Evolutionary conservation across 2,329 filamentous ascomycete genomes (phyloP), one percentile per base, ranked within the genome.

Genomic region (Cercospora beticola): DNA sequence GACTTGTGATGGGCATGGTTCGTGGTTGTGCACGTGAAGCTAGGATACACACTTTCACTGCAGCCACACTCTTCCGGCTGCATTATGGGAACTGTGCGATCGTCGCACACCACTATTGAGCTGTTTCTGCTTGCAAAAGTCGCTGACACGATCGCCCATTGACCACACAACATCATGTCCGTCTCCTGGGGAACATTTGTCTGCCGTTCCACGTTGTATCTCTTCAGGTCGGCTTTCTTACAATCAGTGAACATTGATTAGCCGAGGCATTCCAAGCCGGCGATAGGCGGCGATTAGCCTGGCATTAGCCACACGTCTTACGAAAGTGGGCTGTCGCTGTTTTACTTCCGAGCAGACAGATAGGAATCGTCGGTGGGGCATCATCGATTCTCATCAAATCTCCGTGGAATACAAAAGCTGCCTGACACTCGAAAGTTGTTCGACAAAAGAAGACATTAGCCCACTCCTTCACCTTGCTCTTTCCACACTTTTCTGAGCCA

Each of bases 191-290:
- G 1, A 54, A 8, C 7, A n/a, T 28, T 16, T 54, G 7, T 14
- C 23, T 28, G 49, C 49, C 16, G 49, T 26, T 54, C 49, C 10
- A 26, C 12, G 5, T 4, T 54, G 9, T 23, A 16, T 26, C 9
- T 16, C 9, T 4, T 12, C 1, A 6, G 5, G 14, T 3, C 21
- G 2, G 18, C 18, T 10, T 23, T 23, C 21, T 21, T 28, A n/a
- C 12, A 7, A 54, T 54, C 49, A 26, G 5, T 52, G 18, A 54
- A 23, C 10, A 14, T 54, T 23, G 21, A 23, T 33, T 59, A 59
- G 54, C 54, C 54, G 54, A 58, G 54, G 54, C 54, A 58, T n/a
- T 58, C 54, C 54, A 21, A 18, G 56, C 28, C 56, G 56, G 28
- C 31, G 49, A 54, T 59, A 59, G 56, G 31, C 56, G 56, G 56